phyloP scores from a whole-genome alignment of 495 filamentous ascomycete genomes.

The Penicillium diatomitis region DNA sequence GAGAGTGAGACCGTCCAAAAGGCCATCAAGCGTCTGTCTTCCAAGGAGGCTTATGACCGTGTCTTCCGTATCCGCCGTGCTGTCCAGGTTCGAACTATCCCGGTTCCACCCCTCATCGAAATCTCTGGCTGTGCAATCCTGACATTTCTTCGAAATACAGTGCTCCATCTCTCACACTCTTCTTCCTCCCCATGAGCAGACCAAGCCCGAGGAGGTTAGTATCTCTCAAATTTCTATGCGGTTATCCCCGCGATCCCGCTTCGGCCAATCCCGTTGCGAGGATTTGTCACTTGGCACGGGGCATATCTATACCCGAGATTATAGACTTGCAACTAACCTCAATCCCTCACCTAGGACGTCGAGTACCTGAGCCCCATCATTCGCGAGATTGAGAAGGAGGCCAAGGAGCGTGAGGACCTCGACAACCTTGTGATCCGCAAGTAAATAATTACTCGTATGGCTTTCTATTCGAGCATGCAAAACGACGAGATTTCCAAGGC shows the following conservation, averaged over 20 bases:
- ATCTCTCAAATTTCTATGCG: conserved; percentile 8
- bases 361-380: conserved; percentile 76
- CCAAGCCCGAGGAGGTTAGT: conserved; percentile 61
- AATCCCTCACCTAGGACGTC: conserved; percentile 47
- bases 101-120: conserved; percentile 1
- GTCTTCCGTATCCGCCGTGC: conserved; percentile 93
- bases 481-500: conserved; percentile 12
- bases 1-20: conserved; percentile 77
- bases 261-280: conserved; percentile 35
- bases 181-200: conserved; percentile 75
- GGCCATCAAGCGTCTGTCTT: conserved; percentile 80
- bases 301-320: too few species aligned
- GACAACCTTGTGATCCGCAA: conserved; percentile 67
- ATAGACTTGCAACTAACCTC: not conserved
- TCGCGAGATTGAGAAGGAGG: conserved; percentile 72
- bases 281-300: conserved; percentile 30
- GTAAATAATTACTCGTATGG: conserved; percentile 14
- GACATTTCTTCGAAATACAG: conserved; percentile 34
- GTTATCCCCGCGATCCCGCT: conserved; percentile 14
- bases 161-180: conserved; percentile 78
- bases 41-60: conserved; percentile 91
- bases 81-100: conserved; percentile 58
- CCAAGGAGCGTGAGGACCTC: conserved; percentile 69
- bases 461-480: conserved; percentile 13
- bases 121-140: conserved; percentile 6